Percentiles rank a stretch among this genome's conserved stretches.
Evolutionary conservation across 106 monocot species (phyloP).

Genomic region (Alisma plantagoaquatica): DNA sequence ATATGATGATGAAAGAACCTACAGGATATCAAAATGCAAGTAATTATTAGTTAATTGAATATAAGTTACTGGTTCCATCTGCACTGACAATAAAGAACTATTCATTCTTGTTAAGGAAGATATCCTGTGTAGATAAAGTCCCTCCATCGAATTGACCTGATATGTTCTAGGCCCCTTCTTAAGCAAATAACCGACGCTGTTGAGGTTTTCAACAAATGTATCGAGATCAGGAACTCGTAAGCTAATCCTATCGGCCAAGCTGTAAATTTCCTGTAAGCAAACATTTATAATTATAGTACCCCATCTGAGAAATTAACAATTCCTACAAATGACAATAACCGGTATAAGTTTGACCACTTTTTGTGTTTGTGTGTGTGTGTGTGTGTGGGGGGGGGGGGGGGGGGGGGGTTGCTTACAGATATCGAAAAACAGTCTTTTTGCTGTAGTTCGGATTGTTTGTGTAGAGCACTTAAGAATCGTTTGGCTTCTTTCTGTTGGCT

Average conservation of each 20-base stretch:
- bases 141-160: slow-evolving; percentile 44
- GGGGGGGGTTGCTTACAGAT: slow-evolving; percentile 37
- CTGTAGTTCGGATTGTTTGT: slow-evolving; percentile 77
- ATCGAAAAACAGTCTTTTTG: slow-evolving; percentile 83
- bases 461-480: slow-evolving; percentile 71
- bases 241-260: slow-evolving; percentile 70
- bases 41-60: too few relatives aligned
- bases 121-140: too few relatives aligned
- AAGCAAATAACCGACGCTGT: slow-evolving; percentile 80
- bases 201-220: slow-evolving; percentile 77
- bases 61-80: too few relatives aligned
- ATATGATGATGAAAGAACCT: slow-evolving; percentile 81
- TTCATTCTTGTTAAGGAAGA: not conserved
- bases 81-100: not conserved
- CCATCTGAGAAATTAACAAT: too few relatives aligned
- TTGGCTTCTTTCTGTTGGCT: slow-evolving; percentile 92
- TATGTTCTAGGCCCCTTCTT: slow-evolving; percentile 87
- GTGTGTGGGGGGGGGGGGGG: not conserved
- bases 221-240: slow-evolving; percentile 88
- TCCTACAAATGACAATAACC: slow-evolving; percentile 2
- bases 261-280: slow-evolving; percentile 64
- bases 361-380: not conserved
- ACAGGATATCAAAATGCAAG: slow-evolving; percentile 1
- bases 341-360: not conserved
- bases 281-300: too few relatives aligned